Evolutionary conservation across 345 rosid genomes (phyloP).

Genomic region (Salix brachista): DNA sequence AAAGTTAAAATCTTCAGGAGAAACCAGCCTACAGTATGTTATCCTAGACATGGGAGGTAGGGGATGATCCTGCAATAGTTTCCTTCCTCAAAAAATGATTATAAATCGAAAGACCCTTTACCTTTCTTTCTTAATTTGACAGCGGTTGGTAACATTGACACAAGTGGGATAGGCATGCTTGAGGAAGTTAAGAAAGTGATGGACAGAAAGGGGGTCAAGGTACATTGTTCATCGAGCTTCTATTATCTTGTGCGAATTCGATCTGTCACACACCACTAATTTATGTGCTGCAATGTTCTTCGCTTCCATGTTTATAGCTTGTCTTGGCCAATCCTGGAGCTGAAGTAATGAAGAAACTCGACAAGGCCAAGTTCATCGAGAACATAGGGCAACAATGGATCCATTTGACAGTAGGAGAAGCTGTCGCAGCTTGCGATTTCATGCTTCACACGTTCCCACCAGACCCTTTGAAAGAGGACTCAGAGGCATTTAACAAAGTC

Average conservation of each 20-base stretch:
- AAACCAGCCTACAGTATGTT: slow-evolving; percentile 56
- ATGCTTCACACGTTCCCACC: slow-evolving; percentile 61
- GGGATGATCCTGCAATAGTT: not conserved
- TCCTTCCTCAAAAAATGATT: not conserved
- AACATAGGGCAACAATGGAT: slow-evolving; percentile 75
- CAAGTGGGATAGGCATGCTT: slow-evolving; percentile 97
- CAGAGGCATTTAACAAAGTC: slow-evolving; percentile 39
- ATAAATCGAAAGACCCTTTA: not conserved
- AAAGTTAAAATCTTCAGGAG: slow-evolving; percentile 44
- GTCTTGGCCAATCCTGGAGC: slow-evolving; percentile 84
- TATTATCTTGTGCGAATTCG: not conserved
- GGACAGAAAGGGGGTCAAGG: slow-evolving; percentile 67
- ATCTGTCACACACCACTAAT: not conserved
- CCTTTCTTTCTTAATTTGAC: slow-evolving; percentile 7
- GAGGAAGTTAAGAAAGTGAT: slow-evolving; percentile 58
- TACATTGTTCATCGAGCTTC: slow-evolving; percentile 1
- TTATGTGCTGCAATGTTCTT: not conserved
- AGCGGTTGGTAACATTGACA: slow-evolving; percentile 90
- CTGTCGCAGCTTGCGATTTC: slow-evolving; percentile 74
- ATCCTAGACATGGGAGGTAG: slow-evolving; percentile 68
- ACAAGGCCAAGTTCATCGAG: slow-evolving; percentile 62
- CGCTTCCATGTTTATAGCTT: slow-evolving; percentile 34
- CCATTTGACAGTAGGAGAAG: slow-evolving; percentile 77
- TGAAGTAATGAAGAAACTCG: slow-evolving; percentile 85
- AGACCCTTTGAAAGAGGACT: slow-evolving; percentile 24